Conservation (phyloP, 176 grass and related monocot genomes). For the Miscanthus lutarioriparius region DNA sequence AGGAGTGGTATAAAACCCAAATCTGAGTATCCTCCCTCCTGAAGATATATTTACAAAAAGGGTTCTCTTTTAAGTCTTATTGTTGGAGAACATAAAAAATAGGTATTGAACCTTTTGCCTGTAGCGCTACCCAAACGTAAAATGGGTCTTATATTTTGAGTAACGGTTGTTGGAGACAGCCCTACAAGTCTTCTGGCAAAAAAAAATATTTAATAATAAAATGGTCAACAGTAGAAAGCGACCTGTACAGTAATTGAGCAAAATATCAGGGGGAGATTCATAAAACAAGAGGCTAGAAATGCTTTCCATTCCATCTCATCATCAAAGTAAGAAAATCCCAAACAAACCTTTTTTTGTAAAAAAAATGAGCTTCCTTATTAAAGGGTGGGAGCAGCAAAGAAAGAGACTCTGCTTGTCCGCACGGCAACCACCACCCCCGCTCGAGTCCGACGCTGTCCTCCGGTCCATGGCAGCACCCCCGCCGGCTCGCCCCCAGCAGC, state of each 20-base stretch:
- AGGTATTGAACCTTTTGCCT: too few species aligned
- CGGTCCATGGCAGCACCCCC: slow-evolving; percentile 17
- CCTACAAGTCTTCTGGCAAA: not conserved
- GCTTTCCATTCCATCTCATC: not conserved
- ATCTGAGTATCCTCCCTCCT: too few species aligned
- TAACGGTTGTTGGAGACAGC: too few species aligned
- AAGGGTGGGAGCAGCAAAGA: not conserved
- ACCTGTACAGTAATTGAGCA: not conserved
- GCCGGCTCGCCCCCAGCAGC: not conserved
- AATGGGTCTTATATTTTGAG: too few species aligned
- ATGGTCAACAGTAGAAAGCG: not conserved
- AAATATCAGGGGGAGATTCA: slow-evolving; percentile 3
- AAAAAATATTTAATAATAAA: too few species aligned
- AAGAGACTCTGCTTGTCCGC: not conserved
- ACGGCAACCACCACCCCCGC: not conserved
- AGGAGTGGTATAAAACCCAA: too few species aligned
- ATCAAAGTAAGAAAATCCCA: not conserved
- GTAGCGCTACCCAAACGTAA: too few species aligned
- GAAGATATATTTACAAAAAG: too few species aligned
- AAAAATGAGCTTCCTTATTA: not conserved
- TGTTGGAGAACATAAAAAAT: too few species aligned
- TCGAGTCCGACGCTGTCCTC: not conserved
- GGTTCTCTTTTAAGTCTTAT: too few species aligned
- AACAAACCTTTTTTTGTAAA: too few species aligned
- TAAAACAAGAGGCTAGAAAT: slow-evolving; percentile 8